A percentile compares a stretch with the other conserved stretches of the same genome.
phyloP scores from a whole-genome alignment of 768 basidiomycete genomes.

The Neoboletus brunneissimus region DNA sequence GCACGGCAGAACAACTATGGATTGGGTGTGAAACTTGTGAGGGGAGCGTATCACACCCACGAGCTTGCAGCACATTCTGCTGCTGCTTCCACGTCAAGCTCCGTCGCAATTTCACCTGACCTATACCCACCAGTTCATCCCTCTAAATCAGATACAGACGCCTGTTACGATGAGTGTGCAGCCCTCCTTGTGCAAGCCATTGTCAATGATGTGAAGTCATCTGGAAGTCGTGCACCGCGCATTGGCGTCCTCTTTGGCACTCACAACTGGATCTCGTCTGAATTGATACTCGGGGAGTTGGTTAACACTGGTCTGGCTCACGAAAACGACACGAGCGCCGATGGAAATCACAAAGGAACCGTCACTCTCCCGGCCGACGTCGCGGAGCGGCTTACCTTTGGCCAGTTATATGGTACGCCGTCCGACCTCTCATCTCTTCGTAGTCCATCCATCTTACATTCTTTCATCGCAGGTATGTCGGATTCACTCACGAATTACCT shows the following conservation, averaged over 20 bases:
- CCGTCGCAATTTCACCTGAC: conserved; percentile 55
- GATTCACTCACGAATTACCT: conserved; percentile 76
- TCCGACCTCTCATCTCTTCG: not conserved
- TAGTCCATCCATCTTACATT: not conserved
- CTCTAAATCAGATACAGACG: conserved; percentile 69
- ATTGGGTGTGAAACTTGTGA: conserved; percentile 88
- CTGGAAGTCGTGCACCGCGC: conserved; percentile 11
- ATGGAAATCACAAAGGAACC: conserved; percentile 25
- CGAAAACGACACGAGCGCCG: conserved; percentile 11
- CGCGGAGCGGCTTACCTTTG: conserved; percentile 66
- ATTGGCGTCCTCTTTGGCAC: conserved; percentile 82
- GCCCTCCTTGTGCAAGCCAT: conserved; percentile 54
- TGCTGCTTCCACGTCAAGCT: conserved; percentile 11
- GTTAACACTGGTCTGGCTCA: conserved; percentile 49
- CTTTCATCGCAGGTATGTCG: conserved; percentile 64
- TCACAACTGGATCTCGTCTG: conserved; percentile 74
- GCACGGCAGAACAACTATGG: conserved; percentile 66
- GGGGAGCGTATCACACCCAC: conserved; percentile 86
- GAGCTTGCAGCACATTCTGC: conserved; percentile 51
- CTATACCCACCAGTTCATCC: conserved; percentile 63
- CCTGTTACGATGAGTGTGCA: conserved; percentile 64
- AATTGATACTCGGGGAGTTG: conserved; percentile 59
- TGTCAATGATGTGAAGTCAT: conserved; percentile 44
- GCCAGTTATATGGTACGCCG: conserved; percentile 78
- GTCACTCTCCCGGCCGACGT: conserved; percentile 51